Evolutionary conservation across 352 stramenopile genomes (phyloP).

Genomic region (Globisporangium cystogenes): DNA sequence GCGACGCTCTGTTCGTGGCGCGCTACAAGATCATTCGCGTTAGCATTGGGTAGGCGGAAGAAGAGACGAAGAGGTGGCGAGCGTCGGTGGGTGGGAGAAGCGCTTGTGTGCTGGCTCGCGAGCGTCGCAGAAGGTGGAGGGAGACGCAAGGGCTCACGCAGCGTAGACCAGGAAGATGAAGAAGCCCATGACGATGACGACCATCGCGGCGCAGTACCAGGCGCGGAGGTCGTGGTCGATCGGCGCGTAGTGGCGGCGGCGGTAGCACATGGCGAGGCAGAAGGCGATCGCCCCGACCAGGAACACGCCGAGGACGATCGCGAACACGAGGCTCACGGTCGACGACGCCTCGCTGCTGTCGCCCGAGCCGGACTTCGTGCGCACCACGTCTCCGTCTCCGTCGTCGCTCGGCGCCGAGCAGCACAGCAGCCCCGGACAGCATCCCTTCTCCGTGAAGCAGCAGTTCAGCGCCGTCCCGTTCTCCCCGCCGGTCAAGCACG

Average conservation of each 20-base stretch:
- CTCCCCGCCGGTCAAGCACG: slow-evolving; percentile 17
- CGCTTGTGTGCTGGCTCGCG: too few species aligned
- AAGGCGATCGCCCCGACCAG: slow-evolving; percentile 35
- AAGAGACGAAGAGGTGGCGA: neutral
- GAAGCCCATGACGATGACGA: slow-evolving; percentile 52
- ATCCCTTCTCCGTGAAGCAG: slow-evolving; percentile 18
- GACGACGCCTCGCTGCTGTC: slow-evolving; percentile 4
- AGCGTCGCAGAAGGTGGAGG: neutral
- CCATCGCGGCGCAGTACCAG: slow-evolving; percentile 53
- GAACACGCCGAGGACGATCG: slow-evolving; percentile 29
- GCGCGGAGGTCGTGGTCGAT: slow-evolving; percentile 56
- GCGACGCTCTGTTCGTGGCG: slow-evolving; percentile 50
- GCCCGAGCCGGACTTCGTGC: slow-evolving; percentile 7
- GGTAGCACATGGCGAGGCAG: slow-evolving; percentile 46
- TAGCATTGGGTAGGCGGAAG: neutral
- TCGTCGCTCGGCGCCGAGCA: slow-evolving; percentile 5
- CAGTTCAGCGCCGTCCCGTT: slow-evolving; percentile 21
- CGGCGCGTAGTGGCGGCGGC: slow-evolving; percentile 57
- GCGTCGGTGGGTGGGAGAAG: neutral
- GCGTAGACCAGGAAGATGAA: slow-evolving; percentile 66
- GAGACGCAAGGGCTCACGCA: slow-evolving; percentile 18
- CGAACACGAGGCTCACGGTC: slow-evolving; percentile 30
- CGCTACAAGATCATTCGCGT: slow-evolving; percentile 56
- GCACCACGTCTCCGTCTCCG: neutral
- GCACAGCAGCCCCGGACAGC: slow-evolving; percentile 18